Evolutionary conservation across 805 yeast species (phyloP), one percentile per base, ranked within the genome.

Genomic region (Priceomyces melissophilus): DNA sequence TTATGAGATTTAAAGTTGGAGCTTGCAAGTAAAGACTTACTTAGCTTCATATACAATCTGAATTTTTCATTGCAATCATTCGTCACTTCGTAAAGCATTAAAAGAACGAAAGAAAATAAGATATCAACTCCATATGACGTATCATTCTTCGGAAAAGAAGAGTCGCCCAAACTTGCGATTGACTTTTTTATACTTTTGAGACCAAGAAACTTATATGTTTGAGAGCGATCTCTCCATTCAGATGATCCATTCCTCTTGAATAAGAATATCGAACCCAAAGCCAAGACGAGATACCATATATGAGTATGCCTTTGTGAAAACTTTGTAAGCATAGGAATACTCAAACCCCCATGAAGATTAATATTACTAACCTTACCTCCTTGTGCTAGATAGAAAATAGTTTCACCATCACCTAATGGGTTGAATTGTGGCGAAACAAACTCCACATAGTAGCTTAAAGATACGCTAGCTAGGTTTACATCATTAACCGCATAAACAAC

Each of bases 341-440:
- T 55, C 35, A 59, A 46, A 11, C 64, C 63, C 14, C 42, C 51
- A 37, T 59, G 61, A 13, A 59, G 46, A 20, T 20, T 20, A 8
- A 20, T 20, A 8, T 5, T 20, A 20, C 25, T 20, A 14, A 43
- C 42, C 3, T 58, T 45, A 20, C 44, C 38, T 32, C 35, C 39
- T 2, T 32, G 23, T 12, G 30, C 13, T n/a, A 37, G 17, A 9
- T 10, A 30, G 16, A 8, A 10, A 37, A 32, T 46, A 36, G n/a
- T 38, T 34, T 30, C 39, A 14, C 28, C 30, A 25, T 39, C 38
- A 3, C 57, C 58, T 14, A 58, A 44, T n/a, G 64, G 64, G 38
- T 57, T 55, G 30, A 58, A 48, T n/a, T 58, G 57, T 1, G 64
- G 64, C 2, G 59, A 52, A 17, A 59, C 49, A 34, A 51, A 57